Evolutionary conservation across 805 yeast genomes (phyloP), one percentile per base, ranked within the genome.

Genomic region (Scheffersomyces amazonensis): DNA sequence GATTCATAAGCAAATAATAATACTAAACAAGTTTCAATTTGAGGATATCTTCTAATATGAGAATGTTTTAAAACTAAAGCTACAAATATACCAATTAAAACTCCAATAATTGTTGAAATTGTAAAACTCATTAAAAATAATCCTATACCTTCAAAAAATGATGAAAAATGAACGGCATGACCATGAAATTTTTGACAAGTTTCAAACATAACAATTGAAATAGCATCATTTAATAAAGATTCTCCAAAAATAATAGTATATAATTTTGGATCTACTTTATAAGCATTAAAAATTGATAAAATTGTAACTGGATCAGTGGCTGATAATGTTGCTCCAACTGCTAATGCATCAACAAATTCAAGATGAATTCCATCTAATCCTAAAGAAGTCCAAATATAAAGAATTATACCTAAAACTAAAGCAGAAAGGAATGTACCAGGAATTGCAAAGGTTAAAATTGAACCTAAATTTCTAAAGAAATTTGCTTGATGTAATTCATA

Each of bases 241-340:
- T 93, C 99, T 35, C 99, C 99, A 60, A 93, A 91, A 46, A 93
- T 95, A 45, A 93, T 89, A 18, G 99, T 95, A 67, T 95, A 93
- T 34, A 93, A 71, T 62, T 95, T 93, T 9, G 99, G 99, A 61
- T 93, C 99, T 24, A 93, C 99, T 63, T 91, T 90, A 66, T 93
- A 93, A 11, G 98, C 93, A 58, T 91, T 93, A 73, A 93, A 93
- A 43, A 93, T 93, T 11, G 98, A 89, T 49, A 93, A 67, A 53
- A 93, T 91, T 1, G 99, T 93, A 21, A 93, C 97, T 0, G 99
- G 99, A 61, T 93, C 99, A 2, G 99, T 93, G 16, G 99, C 99
- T 2, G 96, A 87, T 31, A 93, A 74, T 0, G 99, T 91, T 2
- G 99, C 99, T 17, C 99, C 99, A 13, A 93, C 96, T 0, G 96